Conservation (phyloP, 306 rosid genomes). For the Clitoria ternatea region DNA sequence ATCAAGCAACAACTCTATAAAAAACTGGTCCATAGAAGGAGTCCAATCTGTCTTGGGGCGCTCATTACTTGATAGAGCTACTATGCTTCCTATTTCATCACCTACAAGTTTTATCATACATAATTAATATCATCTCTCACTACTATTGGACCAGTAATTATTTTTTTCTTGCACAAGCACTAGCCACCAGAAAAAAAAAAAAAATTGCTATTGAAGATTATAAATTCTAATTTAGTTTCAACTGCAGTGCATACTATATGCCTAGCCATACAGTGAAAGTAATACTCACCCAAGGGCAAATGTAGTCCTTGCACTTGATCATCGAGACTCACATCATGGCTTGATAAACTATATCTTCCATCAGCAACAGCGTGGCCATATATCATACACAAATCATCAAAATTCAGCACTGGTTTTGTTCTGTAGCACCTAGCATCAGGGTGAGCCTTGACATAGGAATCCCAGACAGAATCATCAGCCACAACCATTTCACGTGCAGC, state of each 20-base stretch:
- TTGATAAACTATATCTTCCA: conserved; percentile 83
- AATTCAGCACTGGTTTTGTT: conserved; percentile 56
- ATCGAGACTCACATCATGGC: conserved; percentile 61
- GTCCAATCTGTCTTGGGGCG: conserved; percentile 62
- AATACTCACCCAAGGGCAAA: conserved; percentile 34
- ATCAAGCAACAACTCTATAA: conserved; percentile 69
- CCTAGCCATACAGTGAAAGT: neutral
- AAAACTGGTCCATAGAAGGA: conserved; percentile 59
- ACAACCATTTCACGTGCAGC: conserved; percentile 61
- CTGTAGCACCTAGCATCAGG: conserved; percentile 63
- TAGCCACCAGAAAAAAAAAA: neutral
- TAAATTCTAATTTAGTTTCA: neutral
- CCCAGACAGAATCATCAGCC: conserved; percentile 69
- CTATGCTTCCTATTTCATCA: conserved; percentile 40
- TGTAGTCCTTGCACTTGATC: conserved; percentile 47
- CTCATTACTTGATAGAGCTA: conserved; percentile 42
- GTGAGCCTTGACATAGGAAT: conserved; percentile 51
- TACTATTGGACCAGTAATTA: neutral
- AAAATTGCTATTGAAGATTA: too few relatives aligned
- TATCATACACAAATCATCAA: conserved; percentile 60
- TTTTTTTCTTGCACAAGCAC: neutral
- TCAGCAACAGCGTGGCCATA: conserved; percentile 64
- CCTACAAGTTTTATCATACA: conserved; percentile 34
- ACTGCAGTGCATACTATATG: neutral
- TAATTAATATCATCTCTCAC: neutral